These are phyloP conservation scores for Diplotaxis tenuifolia DNA, from an alignment of 345 rosid species.

Conservation along the genomic window DNA sequence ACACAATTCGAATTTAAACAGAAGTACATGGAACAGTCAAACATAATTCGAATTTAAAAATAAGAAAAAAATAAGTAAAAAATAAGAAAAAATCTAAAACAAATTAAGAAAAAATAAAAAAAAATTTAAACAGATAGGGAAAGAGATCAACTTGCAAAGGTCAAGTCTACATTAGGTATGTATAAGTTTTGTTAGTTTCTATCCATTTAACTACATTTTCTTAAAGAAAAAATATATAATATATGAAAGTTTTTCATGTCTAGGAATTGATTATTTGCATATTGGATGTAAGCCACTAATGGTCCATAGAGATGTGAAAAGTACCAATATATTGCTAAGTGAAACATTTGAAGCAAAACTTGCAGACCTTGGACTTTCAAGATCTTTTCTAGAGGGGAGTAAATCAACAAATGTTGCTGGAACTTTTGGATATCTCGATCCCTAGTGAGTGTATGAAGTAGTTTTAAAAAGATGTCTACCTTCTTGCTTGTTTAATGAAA, in stretches of 20 bases:
- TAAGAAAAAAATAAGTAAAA: too few species aligned
- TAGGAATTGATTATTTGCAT: slow-evolving; percentile 46
- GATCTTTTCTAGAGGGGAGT: slow-evolving; percentile 29
- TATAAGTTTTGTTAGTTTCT: not conserved
- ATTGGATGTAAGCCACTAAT: slow-evolving; percentile 47
- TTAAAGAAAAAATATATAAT: not conserved
- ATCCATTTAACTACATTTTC: not conserved
- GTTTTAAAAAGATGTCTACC: not conserved
- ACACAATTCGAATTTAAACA: too few species aligned
- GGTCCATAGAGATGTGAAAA: slow-evolving; percentile 50
- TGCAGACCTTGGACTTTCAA: slow-evolving; percentile 50
- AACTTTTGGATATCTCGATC: slow-evolving; percentile 48
- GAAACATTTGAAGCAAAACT: slow-evolving; percentile 42
- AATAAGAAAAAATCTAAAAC: too few species aligned
- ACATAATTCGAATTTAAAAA: too few species aligned
- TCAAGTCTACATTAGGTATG: not conserved
- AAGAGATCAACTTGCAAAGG: not conserved
- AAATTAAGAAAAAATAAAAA: too few species aligned
- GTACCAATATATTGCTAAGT: slow-evolving; percentile 42
- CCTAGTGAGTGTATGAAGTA: slow-evolving; percentile 34
- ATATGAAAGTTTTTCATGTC: not conserved
- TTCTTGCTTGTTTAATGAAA: not conserved
- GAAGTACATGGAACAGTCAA: too few species aligned
- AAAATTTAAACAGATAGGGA: not conserved
- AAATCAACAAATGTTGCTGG: slow-evolving; percentile 33